Evolutionary conservation across 2,329 filamentous ascomycete genomes (phyloP).

Genomic region (Diaporthe amygdali): DNA sequence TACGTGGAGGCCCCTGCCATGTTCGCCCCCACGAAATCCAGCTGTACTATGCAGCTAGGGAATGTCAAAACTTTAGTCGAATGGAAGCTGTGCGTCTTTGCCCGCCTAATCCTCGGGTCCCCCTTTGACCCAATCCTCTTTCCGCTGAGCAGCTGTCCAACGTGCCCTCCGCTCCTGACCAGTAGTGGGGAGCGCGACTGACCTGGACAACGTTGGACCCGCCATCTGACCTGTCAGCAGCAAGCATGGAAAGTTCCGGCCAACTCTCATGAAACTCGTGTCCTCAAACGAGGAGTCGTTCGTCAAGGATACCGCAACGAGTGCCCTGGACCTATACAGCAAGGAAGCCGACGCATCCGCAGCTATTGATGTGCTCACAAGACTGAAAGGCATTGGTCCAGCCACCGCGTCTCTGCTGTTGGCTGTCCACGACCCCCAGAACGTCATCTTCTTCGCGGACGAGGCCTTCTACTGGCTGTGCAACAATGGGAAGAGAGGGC

Average conservation of each 20-base stretch:
- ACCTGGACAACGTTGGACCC: not conserved
- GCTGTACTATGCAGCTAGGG: conserved; percentile 53
- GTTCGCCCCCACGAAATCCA: conserved; percentile 45
- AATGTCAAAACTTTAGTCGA: conserved; percentile 67
- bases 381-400: conserved; percentile 77
- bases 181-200: not conserved
- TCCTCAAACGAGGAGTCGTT: conserved; percentile 61
- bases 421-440: conserved; percentile 63
- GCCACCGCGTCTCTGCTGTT: conserved; percentile 80
- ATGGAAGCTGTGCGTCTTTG: conserved; percentile 70
- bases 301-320: conserved; percentile 53
- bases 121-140: not conserved
- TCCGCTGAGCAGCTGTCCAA: not conserved
- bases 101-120: not conserved
- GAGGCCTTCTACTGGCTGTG: conserved; percentile 78
- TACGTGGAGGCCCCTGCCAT: conserved; percentile 56
- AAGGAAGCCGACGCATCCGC: conserved; percentile 39
- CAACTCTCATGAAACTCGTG: conserved; percentile 64
- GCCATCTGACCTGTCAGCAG: conserved; percentile 40
- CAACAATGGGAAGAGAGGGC: conserved; percentile 52
- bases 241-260: conserved; percentile 66
- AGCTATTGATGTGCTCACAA: conserved; percentile 59
- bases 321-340: conserved; percentile 56
- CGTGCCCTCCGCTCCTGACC: not conserved
- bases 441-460: conserved; percentile 78